Conservation (phyloP, 805 yeast species). For the Saccharomycopsis vini region DNA sequence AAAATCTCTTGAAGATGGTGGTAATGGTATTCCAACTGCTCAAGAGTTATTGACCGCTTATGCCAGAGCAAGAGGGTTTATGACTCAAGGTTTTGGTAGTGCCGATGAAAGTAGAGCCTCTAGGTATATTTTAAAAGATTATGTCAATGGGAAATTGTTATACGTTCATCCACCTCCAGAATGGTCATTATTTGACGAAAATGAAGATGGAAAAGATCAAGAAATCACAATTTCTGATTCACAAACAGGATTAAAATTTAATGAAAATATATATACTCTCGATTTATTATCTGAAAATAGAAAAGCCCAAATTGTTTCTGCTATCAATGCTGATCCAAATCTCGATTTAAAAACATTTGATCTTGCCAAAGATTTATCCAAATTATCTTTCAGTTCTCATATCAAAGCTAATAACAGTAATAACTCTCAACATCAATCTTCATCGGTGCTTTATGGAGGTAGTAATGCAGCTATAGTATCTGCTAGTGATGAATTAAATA, state of each 20-base stretch:
- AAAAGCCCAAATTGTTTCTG: constrained; percentile 57
- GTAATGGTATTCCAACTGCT: constrained; percentile 81
- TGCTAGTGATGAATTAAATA: constrained; percentile 76
- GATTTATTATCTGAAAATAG: constrained; percentile 62
- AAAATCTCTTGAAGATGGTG: constrained; percentile 75
- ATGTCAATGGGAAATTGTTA: constrained; percentile 82
- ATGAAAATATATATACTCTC: constrained; percentile 63
- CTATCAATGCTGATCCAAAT: constrained; percentile 39
- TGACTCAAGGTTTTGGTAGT: constrained; percentile 94
- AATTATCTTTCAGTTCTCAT: constrained; percentile 74
- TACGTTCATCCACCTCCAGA: constrained; percentile 90
- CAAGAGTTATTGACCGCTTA: constrained; percentile 84
- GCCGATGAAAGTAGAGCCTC: constrained; percentile 96
- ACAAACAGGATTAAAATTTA: constrained; percentile 57
- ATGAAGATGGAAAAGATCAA: constrained; percentile 49
- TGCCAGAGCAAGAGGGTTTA: constrained; percentile 93
- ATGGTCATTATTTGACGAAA: too few relatives aligned
- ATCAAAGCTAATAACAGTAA: constrained; percentile 41
- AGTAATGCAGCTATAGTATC: constrained; percentile 70
- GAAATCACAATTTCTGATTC: constrained; percentile 38
- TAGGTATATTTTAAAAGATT: constrained; percentile 85
- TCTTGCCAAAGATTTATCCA: constrained; percentile 58
- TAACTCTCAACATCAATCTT: too few relatives aligned
- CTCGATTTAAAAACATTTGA: constrained; percentile 45
- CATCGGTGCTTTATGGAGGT: constrained; percentile 63